phyloP scores from a whole-genome alignment of 441 rosid species.

The Cnidoscolus chayamansa region DNA sequence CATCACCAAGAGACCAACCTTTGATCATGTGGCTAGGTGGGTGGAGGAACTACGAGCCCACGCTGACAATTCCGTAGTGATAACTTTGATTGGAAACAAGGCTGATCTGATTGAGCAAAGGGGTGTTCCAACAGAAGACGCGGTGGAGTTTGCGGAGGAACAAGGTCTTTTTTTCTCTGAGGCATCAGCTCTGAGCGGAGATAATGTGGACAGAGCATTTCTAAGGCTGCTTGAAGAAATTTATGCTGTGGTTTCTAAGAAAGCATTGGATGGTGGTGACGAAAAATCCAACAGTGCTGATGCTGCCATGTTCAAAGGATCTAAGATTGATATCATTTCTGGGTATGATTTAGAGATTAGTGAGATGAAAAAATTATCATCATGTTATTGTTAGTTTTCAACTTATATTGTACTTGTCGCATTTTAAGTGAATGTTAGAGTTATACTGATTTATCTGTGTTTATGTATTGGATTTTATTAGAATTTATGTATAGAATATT shows the following conservation, averaged over 20 bases:
- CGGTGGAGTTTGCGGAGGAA: conserved; percentile 76
- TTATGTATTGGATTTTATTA: too few species aligned
- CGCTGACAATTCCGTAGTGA: conserved; percentile 63
- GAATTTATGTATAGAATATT: too few species aligned
- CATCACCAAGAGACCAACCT: conserved; percentile 45
- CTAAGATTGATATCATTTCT: conserved; percentile 54
- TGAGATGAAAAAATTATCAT: conserved; percentile 46
- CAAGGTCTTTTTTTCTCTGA: conserved; percentile 88
- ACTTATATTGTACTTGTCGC: neutral
- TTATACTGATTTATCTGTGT: too few species aligned
- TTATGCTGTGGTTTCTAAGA: conserved; percentile 46
- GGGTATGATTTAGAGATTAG: conserved; percentile 59
- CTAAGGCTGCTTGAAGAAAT: conserved; percentile 72
- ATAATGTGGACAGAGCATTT: conserved; percentile 76
- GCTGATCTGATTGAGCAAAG: conserved; percentile 72
- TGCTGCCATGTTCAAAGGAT: conserved; percentile 42
- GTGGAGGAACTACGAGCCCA: conserved; percentile 73
- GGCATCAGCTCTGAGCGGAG: conserved; percentile 76
- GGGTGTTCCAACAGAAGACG: conserved; percentile 72
- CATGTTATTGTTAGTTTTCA: conserved; percentile 43
- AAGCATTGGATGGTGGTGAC: conserved; percentile 35
- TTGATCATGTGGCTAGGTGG: conserved; percentile 57
- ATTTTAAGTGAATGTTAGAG: neutral
- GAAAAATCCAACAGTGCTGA: conserved; percentile 29
- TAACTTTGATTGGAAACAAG: conserved; percentile 89